Conservation (phyloP, 2,329 filamentous ascomycete genomes). For the Diaporthe longicolla region DNA sequence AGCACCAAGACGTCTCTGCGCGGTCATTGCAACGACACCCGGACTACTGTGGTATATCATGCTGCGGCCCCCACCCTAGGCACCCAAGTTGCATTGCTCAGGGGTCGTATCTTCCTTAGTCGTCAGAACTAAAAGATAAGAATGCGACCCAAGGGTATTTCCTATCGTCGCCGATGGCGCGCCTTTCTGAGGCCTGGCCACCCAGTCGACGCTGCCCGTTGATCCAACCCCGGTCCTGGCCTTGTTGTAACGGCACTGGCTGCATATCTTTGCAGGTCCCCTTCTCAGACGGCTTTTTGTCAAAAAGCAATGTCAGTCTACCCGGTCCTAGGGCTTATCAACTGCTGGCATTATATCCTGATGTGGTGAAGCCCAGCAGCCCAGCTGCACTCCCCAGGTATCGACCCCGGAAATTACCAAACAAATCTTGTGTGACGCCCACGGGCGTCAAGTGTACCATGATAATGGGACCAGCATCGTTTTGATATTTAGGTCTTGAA, state of each 20-base stretch:
- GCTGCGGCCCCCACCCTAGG: constrained; percentile 18
- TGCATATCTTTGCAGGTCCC: constrained; percentile 19
- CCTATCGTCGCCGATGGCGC: background rate
- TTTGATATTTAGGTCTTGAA: constrained; percentile 26
- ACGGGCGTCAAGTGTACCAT: background rate
- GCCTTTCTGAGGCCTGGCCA: background rate
- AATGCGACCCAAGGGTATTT: constrained; percentile 4
- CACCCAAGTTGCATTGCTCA: constrained; percentile 25
- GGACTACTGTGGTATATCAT: background rate
- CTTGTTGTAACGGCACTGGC: background rate
- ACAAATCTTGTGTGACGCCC: constrained; percentile 4
- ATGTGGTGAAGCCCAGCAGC: background rate
- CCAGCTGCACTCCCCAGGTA: constrained; percentile 3
- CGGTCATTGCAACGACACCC: constrained; percentile 6
- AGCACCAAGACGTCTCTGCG: background rate
- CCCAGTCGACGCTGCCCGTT: constrained; percentile 20
- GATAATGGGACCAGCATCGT: background rate
- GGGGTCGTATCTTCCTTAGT: constrained; percentile 31
- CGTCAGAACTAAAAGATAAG: constrained; percentile 29
- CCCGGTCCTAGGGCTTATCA: constrained; percentile 34
- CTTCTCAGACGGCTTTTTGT: background rate
- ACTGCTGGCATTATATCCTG: background rate
- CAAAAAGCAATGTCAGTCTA: constrained; percentile 23
- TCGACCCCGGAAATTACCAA: constrained; percentile 12
- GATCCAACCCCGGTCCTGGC: constrained; percentile 23